Evolutionary conservation across 441 rosid species (phyloP).

Genomic region (Daphne laureola): DNA sequence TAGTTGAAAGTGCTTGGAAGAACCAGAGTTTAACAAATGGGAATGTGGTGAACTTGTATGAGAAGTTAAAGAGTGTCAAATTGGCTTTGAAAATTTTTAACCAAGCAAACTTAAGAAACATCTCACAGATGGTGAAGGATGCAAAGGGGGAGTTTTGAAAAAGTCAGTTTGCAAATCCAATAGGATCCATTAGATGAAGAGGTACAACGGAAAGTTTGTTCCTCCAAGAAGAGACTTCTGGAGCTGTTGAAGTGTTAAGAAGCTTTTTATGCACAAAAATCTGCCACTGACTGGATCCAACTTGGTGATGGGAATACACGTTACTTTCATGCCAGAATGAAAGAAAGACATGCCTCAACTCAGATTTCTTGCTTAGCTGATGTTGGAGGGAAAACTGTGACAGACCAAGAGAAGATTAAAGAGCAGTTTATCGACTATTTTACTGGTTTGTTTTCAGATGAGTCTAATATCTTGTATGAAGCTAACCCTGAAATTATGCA

Average conservation of each 20-base stretch:
- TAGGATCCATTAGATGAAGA: too few relatives aligned
- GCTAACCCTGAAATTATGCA: background rate
- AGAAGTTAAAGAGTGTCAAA: too few relatives aligned
- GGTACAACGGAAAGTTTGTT: accelerated
- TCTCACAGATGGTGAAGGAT: background rate
- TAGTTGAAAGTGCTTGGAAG: too few relatives aligned
- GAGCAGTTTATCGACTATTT: background rate
- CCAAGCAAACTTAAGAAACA: background rate
- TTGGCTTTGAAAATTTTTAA: background rate
- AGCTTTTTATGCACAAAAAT: background rate
- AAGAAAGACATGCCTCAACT: background rate
- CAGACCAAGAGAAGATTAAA: background rate
- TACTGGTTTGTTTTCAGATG: background rate
- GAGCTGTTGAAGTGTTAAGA: background rate
- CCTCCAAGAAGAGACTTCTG: too few relatives aligned
- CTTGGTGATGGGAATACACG: background rate
- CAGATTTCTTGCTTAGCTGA: too few relatives aligned
- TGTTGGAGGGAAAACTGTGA: too few relatives aligned
- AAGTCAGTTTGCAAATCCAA: too few relatives aligned
- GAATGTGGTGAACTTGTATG: too few relatives aligned
- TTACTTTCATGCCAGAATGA: background rate
- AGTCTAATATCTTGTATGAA: background rate
- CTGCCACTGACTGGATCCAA: background rate
- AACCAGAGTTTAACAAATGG: too few relatives aligned
- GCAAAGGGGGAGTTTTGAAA: background rate